Evolutionary conservation across 2,329 filamentous ascomycete species (phyloP).

Genomic region (Fusarium tuaranense): DNA sequence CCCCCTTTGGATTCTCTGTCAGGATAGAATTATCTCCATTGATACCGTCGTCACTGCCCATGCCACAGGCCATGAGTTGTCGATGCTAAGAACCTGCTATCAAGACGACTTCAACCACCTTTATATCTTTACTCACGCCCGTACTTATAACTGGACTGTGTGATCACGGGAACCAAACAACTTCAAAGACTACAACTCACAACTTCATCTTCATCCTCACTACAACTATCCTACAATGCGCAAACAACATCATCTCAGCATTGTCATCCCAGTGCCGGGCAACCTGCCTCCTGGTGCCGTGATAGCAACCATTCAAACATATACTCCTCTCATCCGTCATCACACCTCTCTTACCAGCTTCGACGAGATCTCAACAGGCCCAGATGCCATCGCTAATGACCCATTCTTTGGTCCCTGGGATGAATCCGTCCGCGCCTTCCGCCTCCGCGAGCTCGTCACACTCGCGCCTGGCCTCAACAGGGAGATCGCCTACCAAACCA

Average conservation of each 20-base stretch:
- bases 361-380: constrained; percentile 49
- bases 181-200: not conserved
- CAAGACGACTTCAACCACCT: constrained; percentile 10
- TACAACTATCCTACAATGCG: constrained; percentile 42
- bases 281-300: constrained; percentile 52
- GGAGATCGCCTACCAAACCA: constrained; percentile 55
- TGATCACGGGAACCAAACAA: not conserved
- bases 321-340: constrained; percentile 56
- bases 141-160: not conserved
- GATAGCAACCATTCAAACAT: constrained; percentile 54
- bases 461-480: constrained; percentile 56
- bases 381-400: constrained; percentile 52
- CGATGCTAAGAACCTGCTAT: not conserved
- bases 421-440: constrained; percentile 51
- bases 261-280: constrained; percentile 57
- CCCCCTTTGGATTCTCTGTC: constrained; percentile 30
- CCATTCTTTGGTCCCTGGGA: constrained; percentile 56
- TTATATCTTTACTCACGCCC: not conserved
- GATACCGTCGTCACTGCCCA: constrained; percentile 13
- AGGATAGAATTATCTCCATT: constrained; percentile 29
- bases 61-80: constrained; percentile 7
- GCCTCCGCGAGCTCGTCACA: constrained; percentile 48
- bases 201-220: not conserved
- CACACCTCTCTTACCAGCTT: constrained; percentile 53
- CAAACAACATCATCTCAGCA: constrained; percentile 48